Conservation (phyloP, 768 basidiomycete species). For the Sporobolomyces phaffii region DNA sequence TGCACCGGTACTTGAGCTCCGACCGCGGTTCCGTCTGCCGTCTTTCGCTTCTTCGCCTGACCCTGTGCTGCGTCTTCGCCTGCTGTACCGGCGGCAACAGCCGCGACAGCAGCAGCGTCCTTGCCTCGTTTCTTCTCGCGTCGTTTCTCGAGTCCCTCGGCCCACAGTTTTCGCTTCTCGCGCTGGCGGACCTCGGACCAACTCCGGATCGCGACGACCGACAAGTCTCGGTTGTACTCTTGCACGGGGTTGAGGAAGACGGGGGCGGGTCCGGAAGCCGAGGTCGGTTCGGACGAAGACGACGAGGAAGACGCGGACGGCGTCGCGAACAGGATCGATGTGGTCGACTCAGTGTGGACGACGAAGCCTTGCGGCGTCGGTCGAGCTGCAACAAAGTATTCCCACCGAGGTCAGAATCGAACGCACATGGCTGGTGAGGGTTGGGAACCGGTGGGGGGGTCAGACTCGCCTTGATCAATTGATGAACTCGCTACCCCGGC, state of each 20-base stretch:
- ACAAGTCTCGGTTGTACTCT: constrained; percentile 93
- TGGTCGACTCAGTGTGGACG: constrained; percentile 31
- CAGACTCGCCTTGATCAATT: not conserved
- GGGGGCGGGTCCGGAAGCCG: constrained; percentile 52
- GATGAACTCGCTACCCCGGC: not conserved
- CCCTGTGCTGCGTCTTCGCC: not conserved
- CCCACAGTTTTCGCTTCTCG: constrained; percentile 62
- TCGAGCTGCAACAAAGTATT: not conserved
- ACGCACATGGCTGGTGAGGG: not conserved
- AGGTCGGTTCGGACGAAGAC: not conserved
- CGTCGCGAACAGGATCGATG: constrained; percentile 34
- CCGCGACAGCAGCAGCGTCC: constrained; percentile 28
- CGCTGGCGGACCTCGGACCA: constrained; percentile 73
- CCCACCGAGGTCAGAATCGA: not conserved
- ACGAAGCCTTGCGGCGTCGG: constrained; percentile 25
- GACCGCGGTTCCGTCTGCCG: constrained; percentile 2
- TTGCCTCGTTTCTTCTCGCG: constrained; percentile 48
- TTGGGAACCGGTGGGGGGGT: too few species aligned
- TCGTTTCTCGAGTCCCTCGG: constrained; percentile 40
- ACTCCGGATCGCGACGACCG: constrained; percentile 78
- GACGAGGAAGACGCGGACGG: not conserved
- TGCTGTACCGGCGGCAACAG: too few species aligned
- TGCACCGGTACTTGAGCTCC: not conserved
- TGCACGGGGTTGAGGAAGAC: constrained; percentile 97
- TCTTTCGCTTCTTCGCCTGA: constrained; percentile 21